Evolutionary conservation across 768 basidiomycete genomes (phyloP).

Genomic region (Nevesoporus exiguus): DNA sequence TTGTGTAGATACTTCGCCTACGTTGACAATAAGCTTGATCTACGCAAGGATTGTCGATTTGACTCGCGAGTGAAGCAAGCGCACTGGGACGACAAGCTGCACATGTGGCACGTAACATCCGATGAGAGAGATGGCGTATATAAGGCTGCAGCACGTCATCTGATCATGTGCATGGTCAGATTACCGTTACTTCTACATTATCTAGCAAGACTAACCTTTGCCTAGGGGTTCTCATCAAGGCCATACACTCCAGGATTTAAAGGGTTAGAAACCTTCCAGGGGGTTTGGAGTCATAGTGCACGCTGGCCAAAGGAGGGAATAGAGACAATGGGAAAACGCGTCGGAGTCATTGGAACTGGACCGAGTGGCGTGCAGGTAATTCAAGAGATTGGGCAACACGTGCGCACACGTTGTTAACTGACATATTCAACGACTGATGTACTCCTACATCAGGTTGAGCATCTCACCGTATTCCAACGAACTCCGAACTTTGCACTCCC

Average conservation of each 20-base stretch:
- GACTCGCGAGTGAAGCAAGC: constrained; percentile 9
- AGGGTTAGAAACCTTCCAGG: constrained; percentile 10
- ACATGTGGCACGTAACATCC: constrained; percentile 4
- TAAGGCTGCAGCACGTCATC: constrained; percentile 10
- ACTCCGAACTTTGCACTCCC: constrained; percentile 13
- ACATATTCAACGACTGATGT: background rate
- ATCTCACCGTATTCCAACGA: constrained; percentile 15
- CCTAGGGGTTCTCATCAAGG: constrained; percentile 10
- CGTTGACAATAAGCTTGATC: constrained; percentile 7
- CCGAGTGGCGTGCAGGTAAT: no score
- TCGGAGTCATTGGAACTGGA: constrained; percentile 18
- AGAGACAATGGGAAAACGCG: constrained; percentile 8
- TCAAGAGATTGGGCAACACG: constrained; percentile 14
- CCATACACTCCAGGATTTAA: constrained; percentile 10
- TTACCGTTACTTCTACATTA: background rate
- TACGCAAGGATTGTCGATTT: no score
- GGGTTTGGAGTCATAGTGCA: constrained; percentile 8
- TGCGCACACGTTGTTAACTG: background rate
- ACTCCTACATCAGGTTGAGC: background rate
- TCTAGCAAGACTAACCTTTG: background rate
- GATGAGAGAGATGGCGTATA: constrained; percentile 8
- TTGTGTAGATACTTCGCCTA: constrained; percentile 19
- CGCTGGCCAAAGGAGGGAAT: constrained; percentile 18
- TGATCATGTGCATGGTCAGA: constrained; percentile 14
- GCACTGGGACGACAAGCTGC: constrained; percentile 9